These are phyloP conservation scores for Sclerotinia sclerotiorum DNA, from an alignment of 2,329 filamentous ascomycete genomes.

Conservation along the genomic window DNA sequence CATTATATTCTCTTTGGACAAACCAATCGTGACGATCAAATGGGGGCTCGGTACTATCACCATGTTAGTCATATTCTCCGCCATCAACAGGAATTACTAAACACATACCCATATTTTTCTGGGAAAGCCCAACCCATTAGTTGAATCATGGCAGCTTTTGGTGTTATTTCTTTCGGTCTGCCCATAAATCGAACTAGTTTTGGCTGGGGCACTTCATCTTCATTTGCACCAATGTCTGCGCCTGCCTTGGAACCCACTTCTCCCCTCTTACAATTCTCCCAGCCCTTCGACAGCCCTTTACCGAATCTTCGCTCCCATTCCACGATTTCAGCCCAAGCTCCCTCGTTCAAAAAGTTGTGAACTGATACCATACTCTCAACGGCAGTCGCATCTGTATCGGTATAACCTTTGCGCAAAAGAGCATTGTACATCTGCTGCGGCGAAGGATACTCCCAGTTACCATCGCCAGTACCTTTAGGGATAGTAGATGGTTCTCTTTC, in stretches of 20 bases:
- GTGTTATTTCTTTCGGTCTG: constrained; percentile 82
- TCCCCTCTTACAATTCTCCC: constrained; percentile 71
- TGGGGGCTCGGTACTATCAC: constrained; percentile 70
- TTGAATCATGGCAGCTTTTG: constrained; percentile 84
- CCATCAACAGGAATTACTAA: not conserved
- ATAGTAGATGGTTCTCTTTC: constrained; percentile 85
- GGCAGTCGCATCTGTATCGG: constrained; percentile 87
- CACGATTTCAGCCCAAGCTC: constrained; percentile 92
- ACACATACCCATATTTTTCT: constrained; percentile 68
- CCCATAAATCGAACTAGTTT: constrained; percentile 85
- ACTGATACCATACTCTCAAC: constrained; percentile 97
- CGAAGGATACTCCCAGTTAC: constrained; percentile 96
- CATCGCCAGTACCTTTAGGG: constrained; percentile 74
- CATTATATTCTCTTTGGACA: constrained; percentile 68
- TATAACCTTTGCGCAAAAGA: constrained; percentile 91
- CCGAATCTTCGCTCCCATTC: constrained; percentile 89
- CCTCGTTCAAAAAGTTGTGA: constrained; percentile 97
- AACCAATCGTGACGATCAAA: constrained; percentile 99
- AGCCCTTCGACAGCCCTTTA: constrained; percentile 69
- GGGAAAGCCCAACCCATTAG: constrained; percentile 79
- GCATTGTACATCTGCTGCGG: constrained; percentile 99
- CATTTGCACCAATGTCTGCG: constrained; percentile 50
- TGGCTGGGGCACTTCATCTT: constrained; percentile 59
- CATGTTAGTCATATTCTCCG: constrained; percentile 21
- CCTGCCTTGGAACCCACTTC: constrained; percentile 59